Conservation (phyloP, 371 early-diverging fungal species). For the Fennellomyces sp. region DNA sequence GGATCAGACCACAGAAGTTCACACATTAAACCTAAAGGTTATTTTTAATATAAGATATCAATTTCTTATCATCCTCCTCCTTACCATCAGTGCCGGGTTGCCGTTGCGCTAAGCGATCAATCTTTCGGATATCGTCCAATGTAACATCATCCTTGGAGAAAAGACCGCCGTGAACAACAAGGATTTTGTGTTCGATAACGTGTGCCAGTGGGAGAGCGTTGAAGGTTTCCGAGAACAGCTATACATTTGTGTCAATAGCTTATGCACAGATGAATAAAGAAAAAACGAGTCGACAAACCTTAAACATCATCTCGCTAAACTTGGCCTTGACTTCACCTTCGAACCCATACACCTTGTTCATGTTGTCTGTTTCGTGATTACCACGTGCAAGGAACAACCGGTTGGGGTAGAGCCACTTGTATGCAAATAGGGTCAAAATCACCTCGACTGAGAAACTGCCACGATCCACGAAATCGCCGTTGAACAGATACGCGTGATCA, state of each 20-base stretch:
- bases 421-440: conserved; percentile 91
- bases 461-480: conserved; percentile 99
- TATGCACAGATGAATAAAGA: too few species aligned
- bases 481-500: conserved; percentile 88
- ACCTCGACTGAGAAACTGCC: conserved; percentile 97
- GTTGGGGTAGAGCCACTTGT: conserved; percentile 90
- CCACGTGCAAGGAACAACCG: conserved; percentile 92
- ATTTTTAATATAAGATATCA: too few species aligned
- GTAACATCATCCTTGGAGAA: conserved; percentile 92
- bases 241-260: too few species aligned
- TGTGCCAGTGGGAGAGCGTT: conserved; percentile 94
- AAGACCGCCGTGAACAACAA: conserved; percentile 98
- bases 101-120: conserved; percentile 88
- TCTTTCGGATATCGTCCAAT: conserved; percentile 87
- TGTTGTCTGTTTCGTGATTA: conserved; percentile 98
- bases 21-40: conserved; percentile 74
- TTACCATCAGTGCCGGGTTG: conserved; percentile 63
- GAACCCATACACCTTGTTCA: conserved; percentile 99
- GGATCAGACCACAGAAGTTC: conserved; percentile 98
- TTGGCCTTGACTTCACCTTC: conserved; percentile 98
- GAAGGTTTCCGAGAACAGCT: conserved; percentile 92
- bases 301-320: conserved; percentile 88
- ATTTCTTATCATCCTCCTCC: background rate
- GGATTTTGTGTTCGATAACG: conserved; percentile 88
- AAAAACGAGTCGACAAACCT: too few species aligned